These are phyloP conservation scores for Pestalotiopsis sp. DNA, from an alignment of 2,329 filamentous ascomycete species.

Conservation along the genomic window DNA sequence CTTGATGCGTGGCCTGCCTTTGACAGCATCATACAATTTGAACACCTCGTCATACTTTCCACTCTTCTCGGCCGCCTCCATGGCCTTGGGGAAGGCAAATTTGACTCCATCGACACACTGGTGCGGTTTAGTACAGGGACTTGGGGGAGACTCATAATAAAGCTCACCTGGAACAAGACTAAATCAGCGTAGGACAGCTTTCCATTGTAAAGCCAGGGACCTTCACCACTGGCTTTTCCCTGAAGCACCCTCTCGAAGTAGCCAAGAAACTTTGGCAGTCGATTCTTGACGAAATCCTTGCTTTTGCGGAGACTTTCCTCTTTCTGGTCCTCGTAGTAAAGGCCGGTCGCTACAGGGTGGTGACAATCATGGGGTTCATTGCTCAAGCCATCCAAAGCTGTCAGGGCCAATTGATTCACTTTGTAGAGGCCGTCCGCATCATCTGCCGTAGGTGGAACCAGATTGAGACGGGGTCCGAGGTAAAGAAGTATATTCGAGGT, in stretches of 20 bases:
- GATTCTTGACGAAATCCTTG: conserved; percentile 58
- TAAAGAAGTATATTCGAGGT: conserved; percentile 76
- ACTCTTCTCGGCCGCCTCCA: conserved; percentile 54
- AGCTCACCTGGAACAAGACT: conserved; percentile 69
- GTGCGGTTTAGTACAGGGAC: background rate
- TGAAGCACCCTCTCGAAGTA: conserved; percentile 71
- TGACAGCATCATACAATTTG: conserved; percentile 64
- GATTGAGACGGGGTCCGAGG: conserved; percentile 61
- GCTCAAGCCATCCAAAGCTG: conserved; percentile 70
- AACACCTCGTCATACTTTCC: conserved; percentile 66
- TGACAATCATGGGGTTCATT: conserved; percentile 77
- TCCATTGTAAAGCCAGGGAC: conserved; percentile 68
- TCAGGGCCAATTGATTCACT: conserved; percentile 67
- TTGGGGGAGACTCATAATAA: background rate
- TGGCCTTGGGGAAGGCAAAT: conserved; percentile 72
- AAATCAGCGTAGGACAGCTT: conserved; percentile 73
- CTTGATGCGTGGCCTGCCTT: conserved; percentile 65
- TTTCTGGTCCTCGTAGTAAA: conserved; percentile 79
- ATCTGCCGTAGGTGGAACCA: conserved; percentile 48
- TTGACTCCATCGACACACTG: conserved; percentile 59
- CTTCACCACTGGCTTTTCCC: conserved; percentile 57
- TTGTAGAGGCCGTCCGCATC: conserved; percentile 49
- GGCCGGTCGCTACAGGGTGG: conserved; percentile 63
- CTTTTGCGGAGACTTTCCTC: conserved; percentile 62
- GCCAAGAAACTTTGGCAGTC: conserved; percentile 72